Evolutionary conservation across 208 protist species (phyloP).

Genomic region (Vickermania ingenoplastis): DNA sequence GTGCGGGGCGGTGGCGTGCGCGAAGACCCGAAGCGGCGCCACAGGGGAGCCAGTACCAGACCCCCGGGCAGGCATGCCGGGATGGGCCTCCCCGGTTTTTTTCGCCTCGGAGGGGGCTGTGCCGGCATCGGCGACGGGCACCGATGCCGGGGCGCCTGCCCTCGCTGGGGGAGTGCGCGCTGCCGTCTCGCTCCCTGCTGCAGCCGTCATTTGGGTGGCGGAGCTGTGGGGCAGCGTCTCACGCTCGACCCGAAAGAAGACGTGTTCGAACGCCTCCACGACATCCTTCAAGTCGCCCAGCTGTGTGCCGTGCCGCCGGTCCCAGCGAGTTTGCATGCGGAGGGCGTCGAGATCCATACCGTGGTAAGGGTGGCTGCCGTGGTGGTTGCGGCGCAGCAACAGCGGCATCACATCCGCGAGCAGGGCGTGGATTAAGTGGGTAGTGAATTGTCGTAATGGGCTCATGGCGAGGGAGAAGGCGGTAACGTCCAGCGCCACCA

Average conservation of each 20-base stretch:
- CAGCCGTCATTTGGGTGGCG: too few species aligned
- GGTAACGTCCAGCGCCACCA: not conserved
- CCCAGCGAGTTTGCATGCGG: not conserved
- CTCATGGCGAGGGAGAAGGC: not conserved
- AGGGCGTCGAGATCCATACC: not conserved
- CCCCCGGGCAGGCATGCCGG: too few species aligned
- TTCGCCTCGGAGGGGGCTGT: not conserved
- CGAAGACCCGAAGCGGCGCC: not conserved
- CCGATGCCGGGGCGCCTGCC: too few species aligned
- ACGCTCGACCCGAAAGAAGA: not conserved
- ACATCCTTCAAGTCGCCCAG: not conserved
- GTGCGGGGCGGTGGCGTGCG: not conserved
- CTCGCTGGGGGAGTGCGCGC: too few species aligned
- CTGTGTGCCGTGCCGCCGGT: not conserved
- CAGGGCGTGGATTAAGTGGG: not conserved
- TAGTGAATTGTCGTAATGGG: not conserved
- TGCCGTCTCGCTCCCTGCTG: too few species aligned
- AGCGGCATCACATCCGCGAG: not conserved
- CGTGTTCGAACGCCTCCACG: not conserved
- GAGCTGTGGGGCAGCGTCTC: too few species aligned
- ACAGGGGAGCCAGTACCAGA: not conserved
- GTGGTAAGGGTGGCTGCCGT: not conserved
- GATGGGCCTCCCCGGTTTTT: not conserved
- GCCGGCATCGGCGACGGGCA: too few species aligned
- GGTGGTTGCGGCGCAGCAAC: not conserved